Evolutionary conservation across 1,284 basidiomycete genomes (phyloP).

Genomic region (Coniophora puteana): DNA sequence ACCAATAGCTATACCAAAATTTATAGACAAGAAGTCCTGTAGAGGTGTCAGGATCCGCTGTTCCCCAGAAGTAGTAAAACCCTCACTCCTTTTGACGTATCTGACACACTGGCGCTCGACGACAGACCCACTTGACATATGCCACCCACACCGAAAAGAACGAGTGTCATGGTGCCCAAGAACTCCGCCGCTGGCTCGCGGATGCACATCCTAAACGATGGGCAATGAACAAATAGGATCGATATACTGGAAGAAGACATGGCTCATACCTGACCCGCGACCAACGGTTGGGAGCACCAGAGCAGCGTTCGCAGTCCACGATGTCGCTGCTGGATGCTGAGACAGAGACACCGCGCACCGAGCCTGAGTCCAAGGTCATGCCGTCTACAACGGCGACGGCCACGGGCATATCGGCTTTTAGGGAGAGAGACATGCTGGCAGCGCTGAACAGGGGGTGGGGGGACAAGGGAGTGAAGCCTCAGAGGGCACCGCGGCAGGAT

Average conservation of each 20-base stretch:
- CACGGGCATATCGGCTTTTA: background rate
- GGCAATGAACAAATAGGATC: background rate
- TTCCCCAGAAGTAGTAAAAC: background rate
- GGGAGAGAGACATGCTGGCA: background rate
- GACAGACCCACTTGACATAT: conserved; percentile 21
- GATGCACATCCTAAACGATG: conserved; percentile 8
- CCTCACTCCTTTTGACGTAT: conserved; percentile 19
- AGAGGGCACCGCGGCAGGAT: too few relatives aligned
- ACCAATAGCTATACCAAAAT: conserved; percentile 60
- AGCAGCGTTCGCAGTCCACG: background rate
- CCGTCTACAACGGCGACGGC: background rate
- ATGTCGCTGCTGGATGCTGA: too few relatives aligned
- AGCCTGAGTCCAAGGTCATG: background rate
- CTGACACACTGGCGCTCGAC: conserved; percentile 15
- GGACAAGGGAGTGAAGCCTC: background rate
- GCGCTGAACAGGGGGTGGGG: background rate
- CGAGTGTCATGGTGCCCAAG: conserved; percentile 20
- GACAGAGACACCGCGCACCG: background rate
- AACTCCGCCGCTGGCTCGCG: conserved; percentile 24
- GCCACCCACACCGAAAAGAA: conserved; percentile 20
- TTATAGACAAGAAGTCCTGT: conserved; percentile 53
- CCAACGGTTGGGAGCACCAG: conserved; percentile 44
- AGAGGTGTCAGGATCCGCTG: background rate
- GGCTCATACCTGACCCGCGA: conserved; percentile 41
- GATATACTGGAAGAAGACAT: background rate